Evolutionary conservation across 495 filamentous ascomycete species (phyloP).

Genomic region (Pyrenopolyporus hunteri): DNA sequence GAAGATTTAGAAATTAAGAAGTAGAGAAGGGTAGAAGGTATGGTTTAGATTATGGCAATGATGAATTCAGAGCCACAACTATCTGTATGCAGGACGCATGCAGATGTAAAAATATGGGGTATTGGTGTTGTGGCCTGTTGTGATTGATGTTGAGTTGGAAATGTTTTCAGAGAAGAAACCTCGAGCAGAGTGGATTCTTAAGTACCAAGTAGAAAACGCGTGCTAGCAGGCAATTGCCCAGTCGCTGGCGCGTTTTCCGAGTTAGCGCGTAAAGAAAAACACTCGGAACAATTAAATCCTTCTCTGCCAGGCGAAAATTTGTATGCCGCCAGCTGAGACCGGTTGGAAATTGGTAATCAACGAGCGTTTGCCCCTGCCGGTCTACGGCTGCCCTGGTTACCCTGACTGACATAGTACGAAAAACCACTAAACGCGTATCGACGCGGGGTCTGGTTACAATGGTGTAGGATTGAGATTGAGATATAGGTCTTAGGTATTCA

Average conservation of each 20-base stretch:
- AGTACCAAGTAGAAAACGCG: constrained; percentile 42
- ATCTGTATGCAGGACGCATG: constrained; percentile 27
- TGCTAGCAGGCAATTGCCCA: no score
- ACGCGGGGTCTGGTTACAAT: constrained; percentile 24
- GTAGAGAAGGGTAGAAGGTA: constrained; percentile 1
- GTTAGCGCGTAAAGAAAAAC: constrained; percentile 34
- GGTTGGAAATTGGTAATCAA: constrained; percentile 35
- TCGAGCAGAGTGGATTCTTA: constrained; percentile 34
- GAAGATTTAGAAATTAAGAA: background rate
- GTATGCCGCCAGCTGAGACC: constrained; percentile 21
- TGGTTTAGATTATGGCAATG: background rate
- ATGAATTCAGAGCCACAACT: constrained; percentile 15
- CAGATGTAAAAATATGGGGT: constrained; percentile 18
- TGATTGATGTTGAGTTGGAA: constrained; percentile 37
- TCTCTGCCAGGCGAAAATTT: constrained; percentile 1
- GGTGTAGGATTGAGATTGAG: constrained; percentile 9
- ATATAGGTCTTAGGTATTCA: background rate
- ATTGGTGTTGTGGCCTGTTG: constrained; percentile 17
- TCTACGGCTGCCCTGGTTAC: constrained; percentile 4
- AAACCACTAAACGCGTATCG: constrained; percentile 40
- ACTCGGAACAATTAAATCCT: constrained; percentile 33
- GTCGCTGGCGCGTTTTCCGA: constrained; percentile 26
- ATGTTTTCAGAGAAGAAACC: constrained; percentile 25
- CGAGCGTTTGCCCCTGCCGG: constrained; percentile 3
- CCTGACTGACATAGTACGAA: no score